Conservation (phyloP, 306 rosid genomes). For the peach (Prunus persica) region DNA sequence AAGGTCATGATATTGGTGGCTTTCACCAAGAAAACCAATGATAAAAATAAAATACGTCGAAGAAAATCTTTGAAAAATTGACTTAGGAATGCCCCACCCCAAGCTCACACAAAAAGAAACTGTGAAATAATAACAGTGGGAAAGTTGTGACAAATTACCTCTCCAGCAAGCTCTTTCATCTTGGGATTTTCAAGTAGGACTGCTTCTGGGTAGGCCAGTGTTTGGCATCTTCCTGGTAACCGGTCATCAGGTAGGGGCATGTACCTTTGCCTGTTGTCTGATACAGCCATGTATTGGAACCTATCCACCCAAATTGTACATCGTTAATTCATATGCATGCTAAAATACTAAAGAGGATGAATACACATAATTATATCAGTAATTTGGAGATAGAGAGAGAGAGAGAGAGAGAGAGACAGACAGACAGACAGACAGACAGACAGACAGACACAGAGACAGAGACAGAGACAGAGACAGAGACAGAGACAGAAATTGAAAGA, state of each 20-base stretch:
- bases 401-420: background rate
- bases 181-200: conserved; percentile 40
- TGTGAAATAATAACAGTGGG: background rate
- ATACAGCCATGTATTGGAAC: conserved; percentile 50
- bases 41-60: background rate
- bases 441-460: background rate
- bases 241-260: conserved; percentile 52
- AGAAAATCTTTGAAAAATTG: background rate
- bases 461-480: too few relatives aligned
- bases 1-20: background rate
- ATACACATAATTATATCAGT: too few relatives aligned
- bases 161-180: conserved; percentile 29
- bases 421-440: too few relatives aligned
- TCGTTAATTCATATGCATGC: background rate
- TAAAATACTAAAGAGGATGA: background rate
- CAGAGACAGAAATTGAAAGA: background rate
- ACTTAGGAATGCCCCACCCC: background rate
- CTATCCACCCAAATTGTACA: conserved; percentile 21
- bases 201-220: conserved; percentile 41
- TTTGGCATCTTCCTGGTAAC: conserved; percentile 34
- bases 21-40: background rate
- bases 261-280: conserved; percentile 39
- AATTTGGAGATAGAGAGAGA: too few relatives aligned
- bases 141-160: conserved; percentile 25
- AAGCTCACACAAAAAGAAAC: background rate